A percentile compares a stretch with the other conserved stretches of the same genome.
Evolutionary conservation across 352 stramenopile genomes (phyloP).

Genomic region (Phytophthora pini): DNA sequence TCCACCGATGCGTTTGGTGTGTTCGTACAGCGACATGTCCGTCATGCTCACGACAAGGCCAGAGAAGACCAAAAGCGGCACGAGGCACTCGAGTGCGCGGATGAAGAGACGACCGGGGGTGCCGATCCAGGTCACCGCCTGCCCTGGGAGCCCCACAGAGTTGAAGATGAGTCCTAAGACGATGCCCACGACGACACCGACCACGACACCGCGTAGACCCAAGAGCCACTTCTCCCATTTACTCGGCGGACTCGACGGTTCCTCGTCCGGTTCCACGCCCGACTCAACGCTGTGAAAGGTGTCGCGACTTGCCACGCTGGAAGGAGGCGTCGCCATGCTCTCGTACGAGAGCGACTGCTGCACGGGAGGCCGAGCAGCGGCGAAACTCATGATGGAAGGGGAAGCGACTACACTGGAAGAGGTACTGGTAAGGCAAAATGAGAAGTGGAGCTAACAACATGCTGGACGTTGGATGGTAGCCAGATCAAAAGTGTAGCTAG

Average conservation of each 20-base stretch:
- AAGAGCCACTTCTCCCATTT: conserved; percentile 33
- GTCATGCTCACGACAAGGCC: conserved; percentile 51
- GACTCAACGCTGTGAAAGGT: conserved; percentile 27
- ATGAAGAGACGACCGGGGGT: conserved; percentile 55
- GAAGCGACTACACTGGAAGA: neutral
- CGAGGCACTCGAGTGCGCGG: conserved; percentile 53
- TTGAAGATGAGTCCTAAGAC: conserved; percentile 31
- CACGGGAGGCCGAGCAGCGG: conserved; percentile 10
- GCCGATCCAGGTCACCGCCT: conserved; percentile 44
- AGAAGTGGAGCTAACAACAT: conserved; percentile 4
- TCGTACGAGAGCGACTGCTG: conserved; percentile 27
- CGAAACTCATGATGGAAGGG: conserved; percentile 8
- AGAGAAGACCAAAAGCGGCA: conserved; percentile 54
- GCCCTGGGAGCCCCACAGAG: conserved; percentile 19
- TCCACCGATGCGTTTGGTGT: conserved; percentile 41
- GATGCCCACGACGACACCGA: conserved; percentile 29
- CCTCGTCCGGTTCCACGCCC: conserved; percentile 22
- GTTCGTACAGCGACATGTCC: conserved; percentile 47
- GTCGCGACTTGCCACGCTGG: conserved; percentile 18
- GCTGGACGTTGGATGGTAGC: neutral
- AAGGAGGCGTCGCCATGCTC: conserved; percentile 27
- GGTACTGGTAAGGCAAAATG: neutral
- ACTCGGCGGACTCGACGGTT: conserved; percentile 8
- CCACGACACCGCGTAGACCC: conserved; percentile 41
- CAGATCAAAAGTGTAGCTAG: conserved; percentile 13